Conservation (phyloP, 306 rosid species). For the Parietaria judaica region DNA sequence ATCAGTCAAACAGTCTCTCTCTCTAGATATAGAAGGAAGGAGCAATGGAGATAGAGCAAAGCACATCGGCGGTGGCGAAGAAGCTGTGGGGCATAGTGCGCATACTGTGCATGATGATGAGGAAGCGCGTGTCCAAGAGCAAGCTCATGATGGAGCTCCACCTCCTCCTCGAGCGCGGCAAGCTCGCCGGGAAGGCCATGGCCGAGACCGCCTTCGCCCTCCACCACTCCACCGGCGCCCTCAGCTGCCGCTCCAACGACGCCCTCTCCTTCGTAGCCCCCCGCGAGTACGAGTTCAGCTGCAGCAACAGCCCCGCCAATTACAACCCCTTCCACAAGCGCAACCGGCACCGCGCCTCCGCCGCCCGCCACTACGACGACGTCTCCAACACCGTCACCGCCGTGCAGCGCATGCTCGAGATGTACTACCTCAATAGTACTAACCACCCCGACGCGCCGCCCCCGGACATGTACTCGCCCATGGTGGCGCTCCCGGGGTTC, state of each 20-base stretch:
- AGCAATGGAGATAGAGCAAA: conserved; percentile 52
- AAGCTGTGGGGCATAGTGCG: conserved; percentile 58
- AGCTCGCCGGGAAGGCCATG: conserved; percentile 59
- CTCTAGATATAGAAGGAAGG: conserved; percentile 6
- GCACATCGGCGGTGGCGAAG: conserved; percentile 41
- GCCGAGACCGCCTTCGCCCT: conserved; percentile 42
- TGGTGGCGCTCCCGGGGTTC: conserved; percentile 55
- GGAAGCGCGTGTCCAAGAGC: conserved; percentile 64
- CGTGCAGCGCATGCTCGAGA: conserved; percentile 56
- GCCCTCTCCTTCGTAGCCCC: conserved; percentile 50
- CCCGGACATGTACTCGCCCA: conserved; percentile 34
- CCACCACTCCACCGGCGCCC: conserved; percentile 34
- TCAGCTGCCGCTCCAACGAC: conserved; percentile 40
- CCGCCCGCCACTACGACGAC: conserved; percentile 26
- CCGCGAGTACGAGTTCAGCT: conserved; percentile 82
- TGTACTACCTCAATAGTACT: conserved; percentile 25
- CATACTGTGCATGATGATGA: conserved; percentile 43
- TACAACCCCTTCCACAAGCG: conserved; percentile 31
- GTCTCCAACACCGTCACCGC: conserved; percentile 31
- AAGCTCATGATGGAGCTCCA: conserved; percentile 43
- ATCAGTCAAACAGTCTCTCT: conserved; percentile 1
- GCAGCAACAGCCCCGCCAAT: conserved; percentile 70
- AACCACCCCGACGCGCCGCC: conserved; percentile 4
- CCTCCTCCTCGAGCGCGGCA: conserved; percentile 54
- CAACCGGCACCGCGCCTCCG: conserved; percentile 17